phyloP scores from a whole-genome alignment of 805 yeast species.

The Saccharomycopsis javanensis region DNA sequence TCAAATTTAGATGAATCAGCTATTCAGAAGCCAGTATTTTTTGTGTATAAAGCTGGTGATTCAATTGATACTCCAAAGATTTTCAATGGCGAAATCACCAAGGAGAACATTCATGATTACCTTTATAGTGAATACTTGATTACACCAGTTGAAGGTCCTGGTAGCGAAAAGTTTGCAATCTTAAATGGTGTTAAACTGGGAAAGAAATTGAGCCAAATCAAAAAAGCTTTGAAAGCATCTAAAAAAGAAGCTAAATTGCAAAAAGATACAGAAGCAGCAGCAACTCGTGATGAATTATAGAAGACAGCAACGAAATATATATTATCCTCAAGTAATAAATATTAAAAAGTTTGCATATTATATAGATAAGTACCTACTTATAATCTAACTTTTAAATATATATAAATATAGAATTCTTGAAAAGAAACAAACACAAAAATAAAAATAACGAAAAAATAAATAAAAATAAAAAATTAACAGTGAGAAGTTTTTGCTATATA shows the following conservation, averaged over 20 bases:
- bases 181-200: conserved; percentile 22
- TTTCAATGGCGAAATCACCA: conserved; percentile 22
- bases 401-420: background rate
- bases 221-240: background rate
- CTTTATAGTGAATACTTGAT: conserved; percentile 18
- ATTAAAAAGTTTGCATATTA: background rate
- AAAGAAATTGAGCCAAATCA: conserved; percentile 15
- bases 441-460: background rate
- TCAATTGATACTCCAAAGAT: conserved; percentile 19
- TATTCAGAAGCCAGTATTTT: conserved; percentile 4
- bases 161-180: conserved; percentile 23
- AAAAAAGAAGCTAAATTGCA: background rate
- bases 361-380: too few species aligned
- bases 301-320: too few species aligned
- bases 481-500: too few species aligned
- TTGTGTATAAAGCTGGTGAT: conserved; percentile 1
- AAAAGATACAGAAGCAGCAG: background rate
- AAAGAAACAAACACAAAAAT: background rate
- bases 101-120: conserved; percentile 22
- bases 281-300: conserved; percentile 6
- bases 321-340: too few species aligned
- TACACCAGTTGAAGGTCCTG: conserved; percentile 28
- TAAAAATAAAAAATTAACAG: too few species aligned
- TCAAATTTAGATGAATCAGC: conserved; percentile 4
- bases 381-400: too few species aligned